Evolutionary conservation across 108 stramenopile genomes (phyloP).

Genomic region (Skeletonema potamos): DNA sequence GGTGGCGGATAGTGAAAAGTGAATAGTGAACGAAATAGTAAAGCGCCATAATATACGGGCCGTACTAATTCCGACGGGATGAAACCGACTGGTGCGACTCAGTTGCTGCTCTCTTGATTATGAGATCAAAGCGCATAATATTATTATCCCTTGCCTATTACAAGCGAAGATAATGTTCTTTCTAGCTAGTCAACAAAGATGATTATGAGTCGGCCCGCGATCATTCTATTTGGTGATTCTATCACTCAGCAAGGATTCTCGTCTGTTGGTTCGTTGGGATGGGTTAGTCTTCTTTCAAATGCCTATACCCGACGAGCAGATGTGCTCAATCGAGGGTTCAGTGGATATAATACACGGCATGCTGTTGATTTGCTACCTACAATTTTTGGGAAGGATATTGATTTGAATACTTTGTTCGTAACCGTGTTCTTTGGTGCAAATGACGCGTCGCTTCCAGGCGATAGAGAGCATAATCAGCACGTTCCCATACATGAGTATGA

Average conservation of each 20-base stretch:
- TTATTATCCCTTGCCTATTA: too few relatives aligned
- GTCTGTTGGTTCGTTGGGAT: slow-evolving; percentile 41
- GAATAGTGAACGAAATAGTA: too few relatives aligned
- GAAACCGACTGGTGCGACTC: too few relatives aligned
- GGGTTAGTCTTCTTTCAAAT: slow-evolving; percentile 60
- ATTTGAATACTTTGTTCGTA: slow-evolving; percentile 15
- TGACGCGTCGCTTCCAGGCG: slow-evolving; percentile 54
- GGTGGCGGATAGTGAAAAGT: too few relatives aligned
- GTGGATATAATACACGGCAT: slow-evolving; percentile 68
- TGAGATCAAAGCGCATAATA: too few relatives aligned
- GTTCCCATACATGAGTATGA: slow-evolving; percentile 63
- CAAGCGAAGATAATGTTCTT: too few relatives aligned
- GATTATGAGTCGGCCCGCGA: slow-evolving; percentile 2
- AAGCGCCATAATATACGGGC: too few relatives aligned
- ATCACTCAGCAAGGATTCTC: slow-evolving; percentile 58
- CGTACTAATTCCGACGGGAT: not conserved
- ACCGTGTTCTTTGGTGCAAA: slow-evolving; percentile 80
- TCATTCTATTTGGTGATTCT: slow-evolving; percentile 75
- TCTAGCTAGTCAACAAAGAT: too few relatives aligned
- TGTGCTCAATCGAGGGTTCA: slow-evolving; percentile 72
- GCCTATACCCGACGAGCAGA: slow-evolving; percentile 70
- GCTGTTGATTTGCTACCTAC: slow-evolving; percentile 16
- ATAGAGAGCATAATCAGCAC: slow-evolving; percentile 57
- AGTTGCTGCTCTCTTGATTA: too few relatives aligned
- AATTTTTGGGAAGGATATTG: slow-evolving; percentile 2